Conservation (phyloP, 2,329 filamentous ascomycete species). For the Colletotrichum cuscutae region DNA sequence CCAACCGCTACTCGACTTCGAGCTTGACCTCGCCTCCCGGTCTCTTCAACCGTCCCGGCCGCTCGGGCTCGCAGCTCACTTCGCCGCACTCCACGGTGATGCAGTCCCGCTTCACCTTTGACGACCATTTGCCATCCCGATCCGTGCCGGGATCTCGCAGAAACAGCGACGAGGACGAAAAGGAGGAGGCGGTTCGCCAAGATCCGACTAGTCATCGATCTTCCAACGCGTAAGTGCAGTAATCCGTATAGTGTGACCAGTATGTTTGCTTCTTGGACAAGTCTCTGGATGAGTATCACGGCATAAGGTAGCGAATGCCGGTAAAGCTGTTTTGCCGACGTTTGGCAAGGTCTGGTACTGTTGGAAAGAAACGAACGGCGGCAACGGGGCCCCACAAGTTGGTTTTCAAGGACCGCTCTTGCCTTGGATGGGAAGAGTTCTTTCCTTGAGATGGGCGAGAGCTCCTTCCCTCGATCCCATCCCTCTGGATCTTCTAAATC, state of each 20-base stretch:
- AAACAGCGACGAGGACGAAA: constrained; percentile 92
- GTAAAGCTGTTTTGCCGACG: not conserved
- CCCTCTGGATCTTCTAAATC: not conserved
- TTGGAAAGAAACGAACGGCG: not conserved
- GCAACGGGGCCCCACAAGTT: not conserved
- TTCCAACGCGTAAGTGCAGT: constrained; percentile 78
- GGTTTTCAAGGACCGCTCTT: not conserved
- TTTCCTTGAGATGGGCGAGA: not conserved
- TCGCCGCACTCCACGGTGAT: constrained; percentile 77
- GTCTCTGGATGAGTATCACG: constrained; percentile 6
- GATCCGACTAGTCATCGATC: constrained; percentile 78
- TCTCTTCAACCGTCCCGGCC: constrained; percentile 76
- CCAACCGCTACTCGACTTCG: constrained; percentile 89
- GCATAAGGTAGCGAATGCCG: not conserved
- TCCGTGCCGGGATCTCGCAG: constrained; percentile 88
- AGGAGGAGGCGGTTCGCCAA: constrained; percentile 77
- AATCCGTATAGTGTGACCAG: not conserved
- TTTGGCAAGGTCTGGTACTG: not conserved
- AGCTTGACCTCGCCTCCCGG: constrained; percentile 86
- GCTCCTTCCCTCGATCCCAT: no score
- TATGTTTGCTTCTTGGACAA: constrained; percentile 22
- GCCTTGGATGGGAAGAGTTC: not conserved
- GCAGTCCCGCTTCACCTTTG: constrained; percentile 67
- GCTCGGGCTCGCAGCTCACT: constrained; percentile 82
- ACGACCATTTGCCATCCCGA: constrained; percentile 78